phyloP scores from a whole-genome alignment of 2,329 filamentous ascomycete species.

The Aspergillus ustus region DNA sequence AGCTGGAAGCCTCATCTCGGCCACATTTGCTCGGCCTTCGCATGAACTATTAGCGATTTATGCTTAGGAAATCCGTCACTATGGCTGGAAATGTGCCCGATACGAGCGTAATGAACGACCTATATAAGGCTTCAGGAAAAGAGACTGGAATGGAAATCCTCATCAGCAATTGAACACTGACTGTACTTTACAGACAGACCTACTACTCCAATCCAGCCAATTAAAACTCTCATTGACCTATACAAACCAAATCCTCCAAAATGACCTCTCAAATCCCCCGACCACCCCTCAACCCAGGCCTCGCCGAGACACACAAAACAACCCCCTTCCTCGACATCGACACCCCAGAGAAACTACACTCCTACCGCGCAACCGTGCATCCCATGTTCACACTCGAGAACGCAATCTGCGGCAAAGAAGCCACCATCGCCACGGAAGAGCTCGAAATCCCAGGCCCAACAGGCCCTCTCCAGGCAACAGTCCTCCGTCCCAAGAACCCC shows the following conservation, averaged over 20 bases:
- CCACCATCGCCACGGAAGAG: constrained; percentile 8
- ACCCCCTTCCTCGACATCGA: neutral
- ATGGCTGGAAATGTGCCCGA: neutral
- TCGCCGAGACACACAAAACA: neutral
- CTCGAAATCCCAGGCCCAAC: constrained; percentile 17
- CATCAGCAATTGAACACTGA: neutral
- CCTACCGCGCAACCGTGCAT: constrained; percentile 4
- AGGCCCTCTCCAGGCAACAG: constrained; percentile 16
- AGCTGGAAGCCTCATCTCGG: no score
- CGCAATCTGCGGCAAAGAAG: constrained; percentile 8
- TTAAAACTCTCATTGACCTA: neutral
- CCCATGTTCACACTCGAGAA: constrained; percentile 10
- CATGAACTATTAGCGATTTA: no score
- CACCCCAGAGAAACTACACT: neutral
- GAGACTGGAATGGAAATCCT: neutral
- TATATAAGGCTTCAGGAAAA: neutral
- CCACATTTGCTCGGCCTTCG: no score
- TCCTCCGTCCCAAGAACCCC: constrained; percentile 14
- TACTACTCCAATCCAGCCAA: neutral
- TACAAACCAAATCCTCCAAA: neutral
- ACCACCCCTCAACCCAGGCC: neutral
- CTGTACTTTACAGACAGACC: neutral
- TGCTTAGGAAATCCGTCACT: neutral
- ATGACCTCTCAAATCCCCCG: neutral
- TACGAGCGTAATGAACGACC: neutral